These are phyloP conservation scores for Fusarium agapanthi DNA, from an alignment of 2,329 filamentous ascomycete species.

Conservation along the genomic window DNA sequence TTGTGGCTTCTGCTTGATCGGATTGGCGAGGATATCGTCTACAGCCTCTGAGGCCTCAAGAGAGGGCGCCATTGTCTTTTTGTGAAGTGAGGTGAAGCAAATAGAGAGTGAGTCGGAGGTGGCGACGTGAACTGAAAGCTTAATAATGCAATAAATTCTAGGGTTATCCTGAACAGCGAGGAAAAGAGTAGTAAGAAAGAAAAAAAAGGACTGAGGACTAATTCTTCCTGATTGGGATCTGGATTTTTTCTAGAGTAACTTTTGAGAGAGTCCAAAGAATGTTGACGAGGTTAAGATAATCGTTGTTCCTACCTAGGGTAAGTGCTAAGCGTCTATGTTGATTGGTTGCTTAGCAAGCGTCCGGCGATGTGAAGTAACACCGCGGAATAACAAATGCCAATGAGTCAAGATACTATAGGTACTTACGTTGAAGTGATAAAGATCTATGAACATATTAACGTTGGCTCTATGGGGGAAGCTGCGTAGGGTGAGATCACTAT, in stretches of 20 bases:
- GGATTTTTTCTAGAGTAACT: neutral
- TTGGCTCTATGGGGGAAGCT: neutral
- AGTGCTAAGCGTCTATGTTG: conserved; percentile 27
- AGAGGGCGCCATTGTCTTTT: conserved; percentile 75
- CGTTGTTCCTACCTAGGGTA: conserved; percentile 32
- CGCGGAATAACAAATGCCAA: conserved; percentile 3
- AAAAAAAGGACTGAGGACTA: neutral
- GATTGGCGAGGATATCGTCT: conserved; percentile 77
- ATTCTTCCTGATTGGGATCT: neutral
- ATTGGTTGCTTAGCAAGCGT: conserved; percentile 36
- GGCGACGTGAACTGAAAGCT: conserved; percentile 30
- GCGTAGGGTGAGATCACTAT: neutral
- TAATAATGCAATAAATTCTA: conserved; percentile 29
- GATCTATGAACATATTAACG: neutral
- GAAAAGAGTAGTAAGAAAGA: neutral
- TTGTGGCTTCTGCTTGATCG: conserved; percentile 79
- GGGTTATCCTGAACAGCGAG: neutral
- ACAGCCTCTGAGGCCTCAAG: conserved; percentile 75
- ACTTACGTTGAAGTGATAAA: neutral
- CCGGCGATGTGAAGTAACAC: neutral
- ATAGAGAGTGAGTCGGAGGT: conserved; percentile 6
- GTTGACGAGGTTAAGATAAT: neutral
- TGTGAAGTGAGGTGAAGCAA: conserved; percentile 1
- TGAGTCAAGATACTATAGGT: neutral
- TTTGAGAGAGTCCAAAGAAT: neutral